Conservation (phyloP, 2,329 filamentous ascomycete genomes). For the Cytospora schulzeri region DNA sequence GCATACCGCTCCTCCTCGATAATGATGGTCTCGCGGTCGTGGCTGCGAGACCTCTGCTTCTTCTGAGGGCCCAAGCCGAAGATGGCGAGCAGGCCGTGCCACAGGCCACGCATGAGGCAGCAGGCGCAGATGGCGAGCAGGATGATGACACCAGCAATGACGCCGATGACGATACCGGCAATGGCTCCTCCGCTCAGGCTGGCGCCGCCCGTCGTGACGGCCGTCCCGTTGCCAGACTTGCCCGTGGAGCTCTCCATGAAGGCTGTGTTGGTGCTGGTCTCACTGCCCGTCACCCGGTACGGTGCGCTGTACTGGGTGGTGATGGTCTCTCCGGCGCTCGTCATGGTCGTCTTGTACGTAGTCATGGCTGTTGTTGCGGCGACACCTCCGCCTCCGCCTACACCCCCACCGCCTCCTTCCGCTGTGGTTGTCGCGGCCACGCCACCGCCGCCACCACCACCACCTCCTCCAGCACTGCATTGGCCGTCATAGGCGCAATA, state of each 20-base stretch:
- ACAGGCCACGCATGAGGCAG: constrained; percentile 67
- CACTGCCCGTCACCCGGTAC: constrained; percentile 53
- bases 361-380: constrained; percentile 42
- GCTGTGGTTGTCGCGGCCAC: constrained; percentile 41
- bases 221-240: constrained; percentile 40
- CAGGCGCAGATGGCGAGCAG: constrained; percentile 74
- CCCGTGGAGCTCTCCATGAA: constrained; percentile 50
- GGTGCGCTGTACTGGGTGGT: constrained; percentile 58
- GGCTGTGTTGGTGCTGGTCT: constrained; percentile 56
- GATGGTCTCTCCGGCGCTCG: constrained; percentile 47
- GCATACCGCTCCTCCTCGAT: constrained; percentile 67
- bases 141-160: constrained; percentile 66
- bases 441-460: too few species aligned
- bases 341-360: constrained; percentile 38
- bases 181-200: constrained; percentile 71
- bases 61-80: constrained; percentile 61
- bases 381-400: neutral
- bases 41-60: constrained; percentile 42
- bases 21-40: constrained; percentile 47
- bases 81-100: constrained; percentile 59
- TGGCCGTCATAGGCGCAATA: constrained; percentile 63
- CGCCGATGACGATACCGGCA: constrained; percentile 78
- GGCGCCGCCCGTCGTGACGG: constrained; percentile 41
- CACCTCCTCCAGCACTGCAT: constrained; percentile 55
- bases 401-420: constrained; percentile 3